These are phyloP conservation scores for Cercospora sp. DNA, from an alignment of 2,329 filamentous ascomycete species.

Conservation along the genomic window DNA sequence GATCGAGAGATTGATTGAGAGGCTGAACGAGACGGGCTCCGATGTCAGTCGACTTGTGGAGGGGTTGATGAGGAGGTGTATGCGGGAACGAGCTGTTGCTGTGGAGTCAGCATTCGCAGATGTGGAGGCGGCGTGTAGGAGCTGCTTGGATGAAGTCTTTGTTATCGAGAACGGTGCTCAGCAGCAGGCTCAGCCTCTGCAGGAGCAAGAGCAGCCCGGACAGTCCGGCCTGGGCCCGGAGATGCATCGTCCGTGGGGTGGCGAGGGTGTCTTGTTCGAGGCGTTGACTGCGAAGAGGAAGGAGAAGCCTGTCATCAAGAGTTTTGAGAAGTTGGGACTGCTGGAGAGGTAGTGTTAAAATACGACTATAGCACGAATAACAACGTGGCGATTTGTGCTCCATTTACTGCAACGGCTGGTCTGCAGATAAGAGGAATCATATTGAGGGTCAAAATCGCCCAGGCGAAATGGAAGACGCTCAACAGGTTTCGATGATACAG, in stretches of 20 bases:
- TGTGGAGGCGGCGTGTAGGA: conserved; percentile 68
- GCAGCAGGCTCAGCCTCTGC: conserved; percentile 21
- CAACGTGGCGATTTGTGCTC: too few relatives aligned
- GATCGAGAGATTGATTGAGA: conserved; percentile 77
- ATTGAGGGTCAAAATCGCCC: too few relatives aligned
- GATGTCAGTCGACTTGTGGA: conserved; percentile 76
- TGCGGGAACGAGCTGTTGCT: conserved; percentile 82
- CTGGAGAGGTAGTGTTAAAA: conserved; percentile 32
- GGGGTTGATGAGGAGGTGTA: conserved; percentile 73
- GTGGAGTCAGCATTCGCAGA: conserved; percentile 73
- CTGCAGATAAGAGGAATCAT: too few relatives aligned
- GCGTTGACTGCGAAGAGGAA: conserved; percentile 43
- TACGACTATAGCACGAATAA: too few relatives aligned
- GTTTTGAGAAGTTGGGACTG: conserved; percentile 49
- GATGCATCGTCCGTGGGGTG: conserved; percentile 42
- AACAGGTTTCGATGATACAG: background rate
- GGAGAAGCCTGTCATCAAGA: conserved; percentile 56
- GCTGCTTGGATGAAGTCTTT: conserved; percentile 71
- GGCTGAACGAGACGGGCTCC: conserved; percentile 69
- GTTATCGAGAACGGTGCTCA: conserved; percentile 13
- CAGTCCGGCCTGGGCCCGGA: conserved; percentile 22
- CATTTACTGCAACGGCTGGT: too few relatives aligned
- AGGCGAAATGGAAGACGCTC: background rate
- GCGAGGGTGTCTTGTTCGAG: conserved; percentile 49
- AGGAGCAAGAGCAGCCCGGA: background rate